Base-by-base conservation (phyloP, 345 rosid genomes). In the Salix dunnii region DNA sequence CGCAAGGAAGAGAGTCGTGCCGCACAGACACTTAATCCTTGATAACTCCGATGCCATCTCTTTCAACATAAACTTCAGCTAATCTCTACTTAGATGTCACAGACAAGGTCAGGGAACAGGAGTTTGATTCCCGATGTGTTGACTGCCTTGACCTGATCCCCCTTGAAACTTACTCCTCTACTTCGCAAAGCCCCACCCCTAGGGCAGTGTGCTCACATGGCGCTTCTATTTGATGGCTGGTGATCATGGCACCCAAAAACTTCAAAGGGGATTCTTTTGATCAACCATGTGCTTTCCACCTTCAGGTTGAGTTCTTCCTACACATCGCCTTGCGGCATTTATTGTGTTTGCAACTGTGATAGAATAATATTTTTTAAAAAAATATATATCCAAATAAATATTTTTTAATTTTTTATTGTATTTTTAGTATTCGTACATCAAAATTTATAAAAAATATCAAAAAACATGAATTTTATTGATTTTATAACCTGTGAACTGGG, bases 81-180 rank as follows among this genome's bases (percentile, higher is more conserved):
- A 11, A n/a, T 64, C 79, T 67, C 82, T 77, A 40, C 13, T 9
- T 83, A 78, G 72, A 63, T 74, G 74, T 42, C 77, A 70, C 81
- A 43, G 77, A n/a, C 38, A 68, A 67, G 62, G 75, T 71, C 76
- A 78, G 74, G 64, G 68, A 17, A 71, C 25, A 13, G 68, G 23
- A 63, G 76, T 76, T 80, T 78, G 82, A 31, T 79, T 85, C 82
- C 91, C 87, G 63, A 89, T 67, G 86, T 58, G 81, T 85, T 88
- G 87, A 87, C 86, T 67, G 74, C 69, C 68, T 64, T 48, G 71
- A 49, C 64, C 38, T 23, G 30, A 55, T 63, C 42, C 62, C 66
- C 31, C 42, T 31, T 4, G 27, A 62, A n/a, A 14, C 58, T 36
- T 16, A 18, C 71, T 51, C 80, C 74, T 42, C 73, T 7, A 12